These are phyloP conservation scores for Phytophthora citricola DNA, from an alignment of 352 stramenopile species.

Conservation along the genomic window DNA sequence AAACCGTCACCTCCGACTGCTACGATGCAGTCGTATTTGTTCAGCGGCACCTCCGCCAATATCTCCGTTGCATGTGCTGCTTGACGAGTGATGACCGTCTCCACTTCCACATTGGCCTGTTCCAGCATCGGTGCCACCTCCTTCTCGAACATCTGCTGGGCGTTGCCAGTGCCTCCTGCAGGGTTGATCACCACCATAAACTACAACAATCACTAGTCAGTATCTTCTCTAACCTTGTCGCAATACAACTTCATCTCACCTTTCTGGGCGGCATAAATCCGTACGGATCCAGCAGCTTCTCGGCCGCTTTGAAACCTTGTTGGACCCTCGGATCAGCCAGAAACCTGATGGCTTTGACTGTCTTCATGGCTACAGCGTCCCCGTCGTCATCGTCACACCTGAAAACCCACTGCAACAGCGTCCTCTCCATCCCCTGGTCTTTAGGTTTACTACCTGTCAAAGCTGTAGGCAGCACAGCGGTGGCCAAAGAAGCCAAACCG, in stretches of 20 bases:
- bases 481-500: conserved; percentile 32
- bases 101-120: conserved; percentile 62
- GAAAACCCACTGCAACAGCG: conserved; percentile 60
- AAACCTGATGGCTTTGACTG: conserved; percentile 52
- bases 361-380: conserved; percentile 32
- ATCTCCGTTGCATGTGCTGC: conserved; percentile 69
- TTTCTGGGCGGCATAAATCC: conserved; percentile 32
- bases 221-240: background rate
- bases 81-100: conserved; percentile 57
- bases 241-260: conserved; percentile 3
- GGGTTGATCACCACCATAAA: conserved; percentile 81
- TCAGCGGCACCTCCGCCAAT: conserved; percentile 43
- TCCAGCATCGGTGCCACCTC: conserved; percentile 62
- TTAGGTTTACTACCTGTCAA: conserved; percentile 25
- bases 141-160: conserved; percentile 56
- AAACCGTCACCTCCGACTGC: conserved; percentile 72
- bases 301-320: conserved; percentile 21
- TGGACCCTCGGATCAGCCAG: conserved; percentile 49
- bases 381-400: conserved; percentile 39
- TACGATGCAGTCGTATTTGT: conserved; percentile 72
- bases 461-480: conserved; percentile 26
- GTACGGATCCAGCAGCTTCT: conserved; percentile 50
- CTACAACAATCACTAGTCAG: conserved; percentile 30
- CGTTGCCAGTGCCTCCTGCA: conserved; percentile 59
- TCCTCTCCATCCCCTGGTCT: conserved; percentile 29